Evolutionary conservation across 495 filamentous ascomycete species (phyloP).

Genomic region (Xylaria flabelliformis): DNA sequence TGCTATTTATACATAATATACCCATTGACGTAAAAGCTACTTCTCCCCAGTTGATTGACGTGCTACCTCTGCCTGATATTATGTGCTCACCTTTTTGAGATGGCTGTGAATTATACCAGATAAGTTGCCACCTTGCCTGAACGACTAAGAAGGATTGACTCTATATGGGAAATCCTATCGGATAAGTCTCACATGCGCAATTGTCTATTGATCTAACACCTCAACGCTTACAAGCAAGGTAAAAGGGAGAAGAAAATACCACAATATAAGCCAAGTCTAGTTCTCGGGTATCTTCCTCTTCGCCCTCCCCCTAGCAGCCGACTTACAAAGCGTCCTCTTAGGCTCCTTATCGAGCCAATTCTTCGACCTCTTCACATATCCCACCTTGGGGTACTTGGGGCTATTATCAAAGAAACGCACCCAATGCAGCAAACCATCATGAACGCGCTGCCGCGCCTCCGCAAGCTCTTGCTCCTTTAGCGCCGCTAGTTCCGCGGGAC

Average conservation of each 20-base stretch:
- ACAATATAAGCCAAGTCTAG: constrained; percentile 3
- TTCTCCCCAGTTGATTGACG: no score
- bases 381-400: constrained; percentile 76
- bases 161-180: not conserved
- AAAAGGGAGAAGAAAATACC: not conserved
- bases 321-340: constrained; percentile 50
- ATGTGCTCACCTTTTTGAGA: not conserved
- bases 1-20: constrained; percentile 42
- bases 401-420: constrained; percentile 77
- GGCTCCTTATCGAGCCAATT: constrained; percentile 57
- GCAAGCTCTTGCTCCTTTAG: constrained; percentile 59
- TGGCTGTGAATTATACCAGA: not conserved
- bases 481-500: constrained; percentile 58
- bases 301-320: constrained; percentile 50
- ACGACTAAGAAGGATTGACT: not conserved
- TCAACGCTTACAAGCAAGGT: not conserved
- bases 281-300: constrained; percentile 48
- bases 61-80: no score
- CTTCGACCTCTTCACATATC: constrained; percentile 60
- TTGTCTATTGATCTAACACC: not conserved
- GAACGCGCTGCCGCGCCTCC: constrained; percentile 60
- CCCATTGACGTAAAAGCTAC: constrained; percentile 33
- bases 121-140: not conserved
- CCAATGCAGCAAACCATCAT: constrained; percentile 69
- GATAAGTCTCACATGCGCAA: not conserved